Conservation (phyloP, 768 basidiomycete species). For the Austroboletus festivus region DNA sequence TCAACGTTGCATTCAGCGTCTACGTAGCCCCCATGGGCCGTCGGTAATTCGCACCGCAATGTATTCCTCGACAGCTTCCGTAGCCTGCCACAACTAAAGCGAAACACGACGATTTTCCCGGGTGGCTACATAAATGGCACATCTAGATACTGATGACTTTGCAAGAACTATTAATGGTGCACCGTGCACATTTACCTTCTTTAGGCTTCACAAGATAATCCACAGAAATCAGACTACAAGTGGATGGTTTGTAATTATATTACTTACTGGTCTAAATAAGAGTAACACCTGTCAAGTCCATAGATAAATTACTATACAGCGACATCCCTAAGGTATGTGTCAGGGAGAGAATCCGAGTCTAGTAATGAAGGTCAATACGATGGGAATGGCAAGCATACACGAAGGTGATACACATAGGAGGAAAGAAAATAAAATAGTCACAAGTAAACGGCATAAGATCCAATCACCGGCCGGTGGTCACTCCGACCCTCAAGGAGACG, state of each 20-base stretch:
- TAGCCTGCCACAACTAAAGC: too few relatives aligned
- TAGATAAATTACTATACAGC: constrained; percentile 18
- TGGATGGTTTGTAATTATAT: too few relatives aligned
- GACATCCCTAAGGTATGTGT: constrained; percentile 18
- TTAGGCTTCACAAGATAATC: too few relatives aligned
- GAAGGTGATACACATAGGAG: neutral
- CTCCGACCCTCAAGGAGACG: constrained; percentile 71
- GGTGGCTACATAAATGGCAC: too few relatives aligned
- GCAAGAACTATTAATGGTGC: too few relatives aligned
- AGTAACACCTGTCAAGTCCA: constrained; percentile 4
- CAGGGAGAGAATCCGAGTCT: constrained; percentile 2
- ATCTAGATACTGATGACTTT: too few relatives aligned
- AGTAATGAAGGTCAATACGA: neutral
- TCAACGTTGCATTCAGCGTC: neutral
- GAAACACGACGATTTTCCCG: too few relatives aligned
- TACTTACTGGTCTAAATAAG: constrained; percentile 8
- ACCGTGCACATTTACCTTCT: too few relatives aligned
- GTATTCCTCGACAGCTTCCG: too few relatives aligned
- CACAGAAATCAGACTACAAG: too few relatives aligned
- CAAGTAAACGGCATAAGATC: constrained; percentile 68
- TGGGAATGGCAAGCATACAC: constrained; percentile 11
- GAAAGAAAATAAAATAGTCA: constrained; percentile 24
- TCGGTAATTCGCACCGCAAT: too few relatives aligned
- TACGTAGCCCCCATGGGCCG: too few relatives aligned
- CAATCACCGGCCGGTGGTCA: constrained; percentile 85